Evolutionary conservation across 768 basidiomycete species (phyloP), one percentile per base, ranked within the genome.

Genomic region (Kwoniella botswanensis): DNA sequence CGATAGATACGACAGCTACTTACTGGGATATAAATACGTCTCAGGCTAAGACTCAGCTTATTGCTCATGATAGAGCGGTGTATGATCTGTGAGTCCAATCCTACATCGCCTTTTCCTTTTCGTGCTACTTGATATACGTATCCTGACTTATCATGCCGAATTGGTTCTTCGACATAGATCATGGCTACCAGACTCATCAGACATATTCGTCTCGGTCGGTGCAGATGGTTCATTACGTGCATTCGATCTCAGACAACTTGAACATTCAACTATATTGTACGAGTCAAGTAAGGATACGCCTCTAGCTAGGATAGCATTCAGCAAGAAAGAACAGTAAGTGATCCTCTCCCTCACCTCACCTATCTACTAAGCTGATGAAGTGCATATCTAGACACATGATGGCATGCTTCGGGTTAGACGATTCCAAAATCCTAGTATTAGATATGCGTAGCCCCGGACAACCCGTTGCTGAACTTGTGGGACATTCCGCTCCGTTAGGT

Each of bases 221-320:
- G 96, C 96, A 41, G 97, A 99, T 80, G 97, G 97, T 12, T 93
- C 92, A 74, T 86, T 98, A 62, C 92, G 97, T 63, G 95, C 96
- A 13, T 99, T 98, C 83, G 97, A 99, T 84, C 86, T 99, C 67
- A 90, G 97, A 60, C 93, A 92, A 75, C 88, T 99, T 56, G 97
- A 99, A 82, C 97, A 98, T 84, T 97, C 94, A 13, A 99, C 97
- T 12, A 99, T 99, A 78, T 87, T 98, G 52, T 99, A 98, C 84
- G 97, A 99, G 85, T 84, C 86, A 17, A 74, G 84, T 4, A 72
- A 69, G 57, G 76, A 81, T n/a, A 77, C 76, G 17, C 81, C 82
- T 17, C 64, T 84, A 22, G 81, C 82, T 26, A 69, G 83, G 65
- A 76, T 83, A 72, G 76, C 81, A 53, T 82, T 84, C 74, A 79